phyloP scores from a whole-genome alignment of 2,329 filamentous ascomycete genomes.

The Calonectria pauciramosa region DNA sequence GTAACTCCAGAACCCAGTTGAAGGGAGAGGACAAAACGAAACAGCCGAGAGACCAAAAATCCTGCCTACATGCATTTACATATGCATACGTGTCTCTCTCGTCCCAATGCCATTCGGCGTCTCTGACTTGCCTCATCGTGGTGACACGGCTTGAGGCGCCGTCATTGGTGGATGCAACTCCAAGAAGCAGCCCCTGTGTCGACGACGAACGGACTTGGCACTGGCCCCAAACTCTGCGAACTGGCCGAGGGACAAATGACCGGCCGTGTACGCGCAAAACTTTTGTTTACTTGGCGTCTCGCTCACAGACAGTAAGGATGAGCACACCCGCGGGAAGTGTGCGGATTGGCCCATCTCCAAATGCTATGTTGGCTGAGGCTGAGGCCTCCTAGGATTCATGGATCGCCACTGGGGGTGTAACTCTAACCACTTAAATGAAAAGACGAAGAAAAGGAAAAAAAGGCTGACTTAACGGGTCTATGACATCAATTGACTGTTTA shows the following conservation, averaged over 20 bases:
- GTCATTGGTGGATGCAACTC: conserved; percentile 3
- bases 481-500: conserved; percentile 18
- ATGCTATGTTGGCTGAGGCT: conserved; percentile 12
- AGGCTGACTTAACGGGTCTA: neutral
- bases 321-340: neutral
- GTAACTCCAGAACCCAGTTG: conserved; percentile 8
- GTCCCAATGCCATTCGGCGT: neutral
- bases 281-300: neutral
- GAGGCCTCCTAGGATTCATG: conserved; percentile 16
- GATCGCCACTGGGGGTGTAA: neutral
- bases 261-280: neutral
- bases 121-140: neutral
- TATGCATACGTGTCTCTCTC: neutral
- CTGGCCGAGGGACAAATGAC: neutral
- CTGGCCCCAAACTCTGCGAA: neutral
- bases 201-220: neutral
- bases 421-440: neutral
- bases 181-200: neutral
- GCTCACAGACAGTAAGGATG: neutral
- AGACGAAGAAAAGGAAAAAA: neutral
- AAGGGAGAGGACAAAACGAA: conserved; percentile 38
- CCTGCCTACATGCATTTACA: conserved; percentile 5
- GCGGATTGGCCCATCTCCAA: conserved; percentile 4
- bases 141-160: neutral
- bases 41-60: conserved; percentile 12